phyloP scores from a whole-genome alignment of 345 rosid genomes.

The Eucalyptus marginata region DNA sequence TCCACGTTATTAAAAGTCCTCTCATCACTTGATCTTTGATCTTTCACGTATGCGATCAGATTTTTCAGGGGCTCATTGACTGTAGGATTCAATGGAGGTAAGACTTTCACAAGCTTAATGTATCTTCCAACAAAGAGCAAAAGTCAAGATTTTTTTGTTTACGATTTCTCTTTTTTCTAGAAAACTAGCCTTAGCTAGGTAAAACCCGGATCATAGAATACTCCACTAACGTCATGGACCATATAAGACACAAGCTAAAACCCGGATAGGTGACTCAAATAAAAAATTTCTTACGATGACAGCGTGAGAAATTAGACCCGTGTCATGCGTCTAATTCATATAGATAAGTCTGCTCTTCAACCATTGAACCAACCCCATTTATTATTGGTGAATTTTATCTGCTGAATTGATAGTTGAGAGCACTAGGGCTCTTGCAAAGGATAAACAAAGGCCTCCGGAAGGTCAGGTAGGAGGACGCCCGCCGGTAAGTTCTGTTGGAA shows the following conservation, averaged over 20 bases:
- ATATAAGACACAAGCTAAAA: background rate
- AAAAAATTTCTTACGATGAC: background rate
- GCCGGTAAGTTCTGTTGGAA: background rate
- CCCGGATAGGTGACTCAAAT: background rate
- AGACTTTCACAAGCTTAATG: background rate
- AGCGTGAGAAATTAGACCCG: background rate
- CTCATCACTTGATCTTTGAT: background rate
- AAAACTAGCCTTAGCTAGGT: background rate
- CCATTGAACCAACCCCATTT: background rate
- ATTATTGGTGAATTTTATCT: background rate
- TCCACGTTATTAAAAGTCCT: background rate
- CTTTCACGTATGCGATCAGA: background rate
- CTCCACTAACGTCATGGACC: background rate
- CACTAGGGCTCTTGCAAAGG: background rate
- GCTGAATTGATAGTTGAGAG: background rate
- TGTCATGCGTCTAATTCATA: background rate
- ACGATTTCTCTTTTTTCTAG: background rate
- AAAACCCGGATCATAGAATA: background rate
- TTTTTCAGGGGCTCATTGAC: background rate
- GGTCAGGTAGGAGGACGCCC: background rate
- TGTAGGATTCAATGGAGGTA: background rate
- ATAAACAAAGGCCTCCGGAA: background rate
- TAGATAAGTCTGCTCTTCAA: background rate
- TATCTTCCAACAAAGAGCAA: background rate
- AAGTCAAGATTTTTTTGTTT: background rate